Conservation (phyloP, 106 monocot species). For the Ottelia alismoides region DNA sequence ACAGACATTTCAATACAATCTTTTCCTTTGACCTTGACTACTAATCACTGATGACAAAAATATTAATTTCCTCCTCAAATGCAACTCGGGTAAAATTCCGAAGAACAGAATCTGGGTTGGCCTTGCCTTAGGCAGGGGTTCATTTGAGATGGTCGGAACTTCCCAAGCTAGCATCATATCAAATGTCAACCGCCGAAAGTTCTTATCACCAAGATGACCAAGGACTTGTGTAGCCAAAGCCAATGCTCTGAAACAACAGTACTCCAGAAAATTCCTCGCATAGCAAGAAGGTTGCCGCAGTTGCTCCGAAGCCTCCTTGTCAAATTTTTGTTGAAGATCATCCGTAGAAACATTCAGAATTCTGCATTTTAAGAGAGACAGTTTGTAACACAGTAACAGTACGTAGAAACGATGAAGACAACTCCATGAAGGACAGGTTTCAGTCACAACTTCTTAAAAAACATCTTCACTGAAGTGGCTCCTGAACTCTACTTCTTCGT, state of each 20-base stretch:
- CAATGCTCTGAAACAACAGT: background rate
- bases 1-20: too few species aligned
- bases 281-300: too few species aligned
- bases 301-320: background rate
- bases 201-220: background rate
- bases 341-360: background rate
- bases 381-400: too few species aligned
- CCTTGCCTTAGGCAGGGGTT: background rate
- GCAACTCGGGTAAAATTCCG: too few species aligned
- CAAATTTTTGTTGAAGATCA: background rate
- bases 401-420: too few species aligned
- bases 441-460: too few species aligned
- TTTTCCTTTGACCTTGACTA: too few species aligned
- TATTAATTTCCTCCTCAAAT: background rate
- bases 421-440: too few species aligned
- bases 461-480: too few species aligned
- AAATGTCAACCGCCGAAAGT: background rate
- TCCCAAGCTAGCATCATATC: background rate
- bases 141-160: background rate
- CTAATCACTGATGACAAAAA: conserved; percentile 9
- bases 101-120: too few species aligned
- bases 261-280: background rate
- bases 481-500: too few species aligned
- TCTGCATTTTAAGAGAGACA: too few species aligned
- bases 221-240: background rate